A percentile compares a stretch with the other conserved stretches of the same genome.
These are phyloP conservation scores for Zygosaccharomyces kombuchaensis DNA, from an alignment of 805 yeast genomes.

Conservation along the genomic window DNA sequence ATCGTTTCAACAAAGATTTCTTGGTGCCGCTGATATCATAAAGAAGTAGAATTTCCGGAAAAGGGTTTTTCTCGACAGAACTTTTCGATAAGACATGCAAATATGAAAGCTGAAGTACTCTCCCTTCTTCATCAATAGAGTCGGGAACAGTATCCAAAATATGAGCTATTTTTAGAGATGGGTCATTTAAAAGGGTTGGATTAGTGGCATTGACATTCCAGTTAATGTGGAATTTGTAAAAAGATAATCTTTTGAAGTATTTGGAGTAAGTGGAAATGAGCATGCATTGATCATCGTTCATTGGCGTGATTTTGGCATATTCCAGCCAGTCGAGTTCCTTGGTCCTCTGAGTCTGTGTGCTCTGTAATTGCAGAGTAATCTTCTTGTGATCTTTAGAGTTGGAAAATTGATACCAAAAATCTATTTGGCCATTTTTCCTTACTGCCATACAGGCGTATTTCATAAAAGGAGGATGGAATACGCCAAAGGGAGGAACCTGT, in stretches of 20 bases:
- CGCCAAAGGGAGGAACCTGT: slow-evolving; percentile 34
- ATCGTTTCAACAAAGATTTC: slow-evolving; percentile 27
- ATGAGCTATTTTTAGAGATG: slow-evolving; percentile 27
- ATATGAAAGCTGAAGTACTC: slow-evolving; percentile 21
- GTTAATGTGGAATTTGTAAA: slow-evolving; percentile 30
- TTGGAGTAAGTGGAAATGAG: slow-evolving; percentile 30
- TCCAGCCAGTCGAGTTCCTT: slow-evolving; percentile 34
- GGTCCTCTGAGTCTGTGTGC: slow-evolving; percentile 19
- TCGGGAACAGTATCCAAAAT: slow-evolving; percentile 26
- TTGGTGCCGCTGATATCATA: slow-evolving; percentile 23
- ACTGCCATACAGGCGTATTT: slow-evolving; percentile 35
- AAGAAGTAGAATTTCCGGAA: slow-evolving; percentile 30
- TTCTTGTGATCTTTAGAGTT: slow-evolving; percentile 37
- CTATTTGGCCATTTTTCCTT: slow-evolving; percentile 35
- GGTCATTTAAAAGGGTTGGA: slow-evolving; percentile 29
- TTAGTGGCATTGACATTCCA: slow-evolving; percentile 31
- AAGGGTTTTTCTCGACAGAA: slow-evolving; percentile 25
- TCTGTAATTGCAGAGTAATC: slow-evolving; percentile 29
- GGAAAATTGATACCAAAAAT: slow-evolving; percentile 38
- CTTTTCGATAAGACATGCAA: slow-evolving; percentile 29
- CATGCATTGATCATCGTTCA: slow-evolving; percentile 32
- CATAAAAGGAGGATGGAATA: slow-evolving; percentile 37
- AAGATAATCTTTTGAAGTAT: slow-evolving; percentile 23
- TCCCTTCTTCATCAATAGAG: slow-evolving; percentile 22
- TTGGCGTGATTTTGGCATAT: slow-evolving; percentile 32